Base-by-base conservation (phyloP, 352 stramenopile genomes). In the Peronosclerospora sorghi region DNA sequence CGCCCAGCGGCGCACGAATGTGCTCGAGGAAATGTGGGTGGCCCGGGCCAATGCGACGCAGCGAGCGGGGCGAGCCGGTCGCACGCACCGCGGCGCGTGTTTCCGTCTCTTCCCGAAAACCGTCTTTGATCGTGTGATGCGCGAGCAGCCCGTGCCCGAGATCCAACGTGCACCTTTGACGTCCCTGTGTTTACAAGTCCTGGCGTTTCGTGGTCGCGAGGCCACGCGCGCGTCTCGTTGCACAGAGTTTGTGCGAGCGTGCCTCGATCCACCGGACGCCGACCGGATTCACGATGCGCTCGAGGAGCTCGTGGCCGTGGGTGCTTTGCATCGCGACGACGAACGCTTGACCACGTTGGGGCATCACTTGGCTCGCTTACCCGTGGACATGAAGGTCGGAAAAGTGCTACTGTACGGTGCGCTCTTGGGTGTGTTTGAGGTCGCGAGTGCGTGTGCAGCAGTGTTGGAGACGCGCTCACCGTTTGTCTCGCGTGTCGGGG, bases 351-450 rank as follows among this genome's bases (percentile, higher is more conserved):
- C 96, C 14, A 74, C 84, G 46, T 73, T 99, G 1, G 96, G 96
- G 5, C 37, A 60, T 0, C 82, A 97, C 43, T 68, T 99, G 12
- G 80, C 91, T 7, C 73, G 83, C 37, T 65, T 99, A 8, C 95
- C 95, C n/a, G 72, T 99, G 5, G 86, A 99, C 62, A 88, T 95
- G 13, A 83, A 95, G 54, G 65, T 99, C 14, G 96, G 88, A 19
- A 99, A 99, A 57, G 87, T 99, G 66, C 64, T 99, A 8, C 65
- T 99, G 14, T 87, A 95, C 35, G 95, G 90, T 12, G 78, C 83
- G 35, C 59, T 99, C 8, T 97, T 99, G 44, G 59, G 72, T 13
- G 97, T 91, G 29, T 77, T 75, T 46, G 85, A 81, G 24, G 58
- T 66, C 0, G 59, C 83, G 2, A 71, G 73, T 9, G 83, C 79